Evolutionary conservation across 495 filamentous ascomycete species (phyloP), one percentile per base, ranked within the genome.

Genomic region (Penicillium cinerascens): DNA sequence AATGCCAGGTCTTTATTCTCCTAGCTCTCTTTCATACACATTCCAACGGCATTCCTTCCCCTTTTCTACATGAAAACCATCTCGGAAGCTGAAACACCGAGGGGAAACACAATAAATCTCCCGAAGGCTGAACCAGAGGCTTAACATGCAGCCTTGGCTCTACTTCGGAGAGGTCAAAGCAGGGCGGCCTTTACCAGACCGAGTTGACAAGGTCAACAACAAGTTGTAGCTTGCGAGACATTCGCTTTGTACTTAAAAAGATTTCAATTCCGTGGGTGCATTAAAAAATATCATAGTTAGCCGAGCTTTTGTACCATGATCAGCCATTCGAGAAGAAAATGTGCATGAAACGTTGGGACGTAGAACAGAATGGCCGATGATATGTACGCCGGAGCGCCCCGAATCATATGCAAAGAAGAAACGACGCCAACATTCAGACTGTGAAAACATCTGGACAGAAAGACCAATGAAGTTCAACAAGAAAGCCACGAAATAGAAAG

Each of bases 251-350:
- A 33, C 29, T 10, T 16, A 17, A 18, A 17, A 7, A 38, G 15
- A 36, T 3, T 5, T 18, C 37, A 39, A 17, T 39, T 18, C 18
- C 37, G 18, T 39, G 13, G n/a, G 6, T 39, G 37, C n/a, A 44
- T 51, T 49, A 44, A 44, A 25, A 47, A 51, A 35, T 50, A 59
- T 41, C 44, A 49, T 59, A 50, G 44, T 43, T 39, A 42, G 42
- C 17, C 7, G 15, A 39, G 55, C 58, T 61, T 64, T 64, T 66
- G 60, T 66, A 66, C 60, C 48, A 22, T 38, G 50, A 54, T 47
- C 44, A 59, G 58, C 55, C 53, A 60, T 61, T 54, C 56, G 55
- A 57, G 20, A 47, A 49, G 25, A 46, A 56, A 46, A 43, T 55
- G 51, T 58, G 46, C 49, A 56, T 20, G 21, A 44, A 55, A 17